phyloP scores from a whole-genome alignment of 805 yeast genomes.

The Brettanomyces custersianus region DNA sequence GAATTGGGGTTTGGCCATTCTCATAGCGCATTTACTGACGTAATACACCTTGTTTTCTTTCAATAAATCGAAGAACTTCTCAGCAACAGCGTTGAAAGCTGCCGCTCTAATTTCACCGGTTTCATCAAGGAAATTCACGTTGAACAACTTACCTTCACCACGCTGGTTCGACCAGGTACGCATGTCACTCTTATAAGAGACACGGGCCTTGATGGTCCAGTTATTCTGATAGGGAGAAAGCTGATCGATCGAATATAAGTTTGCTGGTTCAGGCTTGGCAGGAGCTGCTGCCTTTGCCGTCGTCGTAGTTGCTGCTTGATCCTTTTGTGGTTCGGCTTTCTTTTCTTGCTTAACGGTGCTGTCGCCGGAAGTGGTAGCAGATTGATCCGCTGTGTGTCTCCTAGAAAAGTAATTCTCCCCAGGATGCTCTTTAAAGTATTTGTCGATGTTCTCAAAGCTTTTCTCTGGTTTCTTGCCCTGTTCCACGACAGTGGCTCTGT shows the following conservation, averaged over 20 bases:
- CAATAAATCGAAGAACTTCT: conserved; percentile 60
- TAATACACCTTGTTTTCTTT: conserved; percentile 89
- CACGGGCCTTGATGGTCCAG: conserved; percentile 93
- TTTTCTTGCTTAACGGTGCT: not conserved
- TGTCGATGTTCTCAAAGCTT: conserved; percentile 31
- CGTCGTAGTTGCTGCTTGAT: conserved; percentile 13
- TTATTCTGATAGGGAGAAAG: conserved; percentile 83
- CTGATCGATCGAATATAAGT: conserved; percentile 69
- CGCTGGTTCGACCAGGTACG: conserved; percentile 79
- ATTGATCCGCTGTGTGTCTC: conserved; percentile 8
- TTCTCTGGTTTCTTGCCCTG: conserved; percentile 25
- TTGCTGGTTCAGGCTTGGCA: conserved; percentile 18
- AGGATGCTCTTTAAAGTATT: conserved; percentile 51
- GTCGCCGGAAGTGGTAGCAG: conserved; percentile 2
- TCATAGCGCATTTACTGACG: conserved; percentile 72
- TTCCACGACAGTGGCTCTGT: conserved; percentile 22
- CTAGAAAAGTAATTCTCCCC: conserved; percentile 32
- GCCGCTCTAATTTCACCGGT: conserved; percentile 95
- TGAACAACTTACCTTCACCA: conserved; percentile 87
- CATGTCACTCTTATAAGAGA: conserved; percentile 78
- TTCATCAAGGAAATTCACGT: conserved; percentile 82
- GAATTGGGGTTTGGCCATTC: conserved; percentile 78
- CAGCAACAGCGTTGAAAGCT: conserved; percentile 84
- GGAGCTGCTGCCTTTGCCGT: conserved; percentile 6
- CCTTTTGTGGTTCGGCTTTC: not conserved